These are phyloP conservation scores for Fusarium foetens DNA, from an alignment of 2,329 filamentous ascomycete species.

Conservation along the genomic window DNA sequence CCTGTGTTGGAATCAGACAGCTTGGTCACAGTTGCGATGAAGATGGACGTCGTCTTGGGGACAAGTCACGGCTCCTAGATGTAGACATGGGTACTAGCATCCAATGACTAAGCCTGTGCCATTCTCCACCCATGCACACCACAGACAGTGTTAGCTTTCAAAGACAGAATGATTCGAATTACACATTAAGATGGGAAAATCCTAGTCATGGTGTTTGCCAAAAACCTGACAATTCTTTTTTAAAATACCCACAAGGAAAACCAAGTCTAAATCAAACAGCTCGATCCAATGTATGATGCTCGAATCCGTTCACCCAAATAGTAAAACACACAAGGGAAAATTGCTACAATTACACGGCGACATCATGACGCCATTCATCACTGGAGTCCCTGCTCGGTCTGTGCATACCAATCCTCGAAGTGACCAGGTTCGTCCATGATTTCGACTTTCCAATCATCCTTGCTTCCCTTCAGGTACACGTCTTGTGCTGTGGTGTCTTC, in stretches of 20 bases:
- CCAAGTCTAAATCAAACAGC: constrained; percentile 25
- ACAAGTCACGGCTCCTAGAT: constrained; percentile 34
- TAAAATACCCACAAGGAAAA: constrained; percentile 11
- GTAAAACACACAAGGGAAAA: constrained; percentile 18
- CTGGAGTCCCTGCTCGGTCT: constrained; percentile 40
- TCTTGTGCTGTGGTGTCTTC: constrained; percentile 38
- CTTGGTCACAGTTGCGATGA: constrained; percentile 7
- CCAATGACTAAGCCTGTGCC: constrained; percentile 38
- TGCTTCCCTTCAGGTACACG: constrained; percentile 47
- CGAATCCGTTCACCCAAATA: constrained; percentile 4
- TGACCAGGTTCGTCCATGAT: constrained; percentile 47
- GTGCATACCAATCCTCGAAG: constrained; percentile 49
- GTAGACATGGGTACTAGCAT: constrained; percentile 12
- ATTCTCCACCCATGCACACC: not conserved
- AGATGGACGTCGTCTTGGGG: constrained; percentile 26
- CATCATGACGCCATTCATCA: constrained; percentile 4
- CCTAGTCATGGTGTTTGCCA: not conserved
- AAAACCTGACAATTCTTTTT: not conserved
- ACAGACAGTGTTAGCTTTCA: not conserved
- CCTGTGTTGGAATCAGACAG: constrained; percentile 23
- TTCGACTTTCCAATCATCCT: constrained; percentile 51
- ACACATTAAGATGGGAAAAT: not conserved
- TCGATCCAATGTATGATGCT: constrained; percentile 19
- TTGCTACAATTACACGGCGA: constrained; percentile 1
- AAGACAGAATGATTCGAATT: not conserved